Conservation (phyloP, 2,329 filamentous ascomycete species). For the Domatiomyces globalis region DNA sequence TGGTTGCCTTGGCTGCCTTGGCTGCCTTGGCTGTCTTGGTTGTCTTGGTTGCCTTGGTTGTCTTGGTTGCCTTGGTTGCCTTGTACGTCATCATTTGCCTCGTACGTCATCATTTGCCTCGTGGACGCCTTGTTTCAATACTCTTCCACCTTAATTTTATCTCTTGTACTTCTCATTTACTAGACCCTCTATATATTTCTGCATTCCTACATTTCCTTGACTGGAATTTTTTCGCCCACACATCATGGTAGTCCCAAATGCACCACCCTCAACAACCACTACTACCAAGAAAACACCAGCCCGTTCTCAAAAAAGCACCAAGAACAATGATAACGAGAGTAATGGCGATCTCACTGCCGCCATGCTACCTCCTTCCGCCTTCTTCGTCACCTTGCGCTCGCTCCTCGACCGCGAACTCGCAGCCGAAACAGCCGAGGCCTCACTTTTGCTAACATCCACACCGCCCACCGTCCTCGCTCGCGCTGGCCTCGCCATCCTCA, state of each 20-base stretch:
- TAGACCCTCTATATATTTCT: no score
- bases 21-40: no score
- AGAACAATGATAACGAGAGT: background rate
- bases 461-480: constrained; percentile 25
- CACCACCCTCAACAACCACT: background rate
- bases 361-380: constrained; percentile 25
- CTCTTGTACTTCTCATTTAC: no score
- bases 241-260: background rate
- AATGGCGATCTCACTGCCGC: background rate
- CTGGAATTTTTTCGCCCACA: background rate
- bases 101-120: background rate
- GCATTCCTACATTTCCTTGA: no score
- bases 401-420: constrained; percentile 32
- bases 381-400: constrained; percentile 30
- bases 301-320: background rate
- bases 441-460: constrained; percentile 23
- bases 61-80: background rate
- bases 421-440: constrained; percentile 31
- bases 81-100: background rate
- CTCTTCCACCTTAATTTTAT: background rate
- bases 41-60: background rate
- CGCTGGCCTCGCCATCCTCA: constrained; percentile 30
- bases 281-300: background rate
- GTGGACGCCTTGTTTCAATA: background rate
- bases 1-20: no score